These are phyloP conservation scores for Phytophthora brassicae DNA, from an alignment of 352 stramenopile genomes.

Conservation along the genomic window DNA sequence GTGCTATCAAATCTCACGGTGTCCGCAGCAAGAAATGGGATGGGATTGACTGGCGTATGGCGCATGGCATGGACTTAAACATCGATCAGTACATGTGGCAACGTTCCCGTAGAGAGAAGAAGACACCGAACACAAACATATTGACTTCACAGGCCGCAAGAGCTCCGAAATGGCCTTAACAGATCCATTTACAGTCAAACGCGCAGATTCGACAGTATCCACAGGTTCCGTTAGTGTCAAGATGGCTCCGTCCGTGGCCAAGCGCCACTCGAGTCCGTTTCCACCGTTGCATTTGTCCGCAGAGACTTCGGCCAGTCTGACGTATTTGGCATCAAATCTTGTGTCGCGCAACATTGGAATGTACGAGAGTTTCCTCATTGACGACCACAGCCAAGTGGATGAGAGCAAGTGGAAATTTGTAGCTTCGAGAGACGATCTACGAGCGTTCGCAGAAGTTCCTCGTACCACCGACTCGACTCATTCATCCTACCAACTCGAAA, in stretches of 20 bases:
- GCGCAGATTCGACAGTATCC: not conserved
- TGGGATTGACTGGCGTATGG: conserved; percentile 37
- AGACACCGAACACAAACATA: conserved; percentile 3
- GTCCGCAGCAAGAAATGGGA: conserved; percentile 15
- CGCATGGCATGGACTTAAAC: conserved; percentile 26
- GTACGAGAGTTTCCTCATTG: conserved; percentile 39
- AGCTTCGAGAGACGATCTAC: conserved; percentile 27
- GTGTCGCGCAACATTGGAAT: conserved; percentile 25
- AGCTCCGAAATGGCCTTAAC: conserved; percentile 21
- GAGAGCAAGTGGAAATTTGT: conserved; percentile 36
- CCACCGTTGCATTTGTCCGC: conserved; percentile 34
- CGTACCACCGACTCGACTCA: not conserved
- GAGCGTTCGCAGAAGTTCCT: conserved; percentile 25
- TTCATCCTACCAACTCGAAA: conserved; percentile 11
- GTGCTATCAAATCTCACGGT: conserved; percentile 25
- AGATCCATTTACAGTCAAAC: conserved; percentile 19
- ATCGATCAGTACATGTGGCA: conserved; percentile 17
- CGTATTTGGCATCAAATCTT: conserved; percentile 29
- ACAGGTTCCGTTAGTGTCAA: conserved; percentile 1
- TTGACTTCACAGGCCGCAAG: conserved; percentile 4
- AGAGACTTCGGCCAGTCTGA: conserved; percentile 19
- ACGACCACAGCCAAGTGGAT: conserved; percentile 32
- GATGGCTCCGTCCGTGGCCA: conserved; percentile 19
- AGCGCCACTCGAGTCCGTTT: conserved; percentile 37
- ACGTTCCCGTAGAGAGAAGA: conserved; percentile 16